Evolutionary conservation across 2,329 filamentous ascomycete genomes (phyloP), one percentile per base, ranked within the genome.

Genomic region (Seiridium cupressi): DNA sequence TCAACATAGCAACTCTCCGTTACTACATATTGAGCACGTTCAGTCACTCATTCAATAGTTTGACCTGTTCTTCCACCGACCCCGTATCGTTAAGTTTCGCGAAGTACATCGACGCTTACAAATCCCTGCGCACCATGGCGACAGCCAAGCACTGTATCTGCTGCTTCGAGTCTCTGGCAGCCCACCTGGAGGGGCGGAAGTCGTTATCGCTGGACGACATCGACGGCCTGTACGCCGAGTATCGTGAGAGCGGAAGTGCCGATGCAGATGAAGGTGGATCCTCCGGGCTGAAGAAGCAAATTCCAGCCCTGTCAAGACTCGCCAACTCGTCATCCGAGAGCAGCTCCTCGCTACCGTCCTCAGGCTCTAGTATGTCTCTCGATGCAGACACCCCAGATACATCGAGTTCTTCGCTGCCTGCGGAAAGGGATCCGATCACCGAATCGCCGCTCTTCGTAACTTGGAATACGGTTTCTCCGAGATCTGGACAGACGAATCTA

Each of bases 401-500:
- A 1, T 79, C 78, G 11, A 77, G 71, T 10, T 74, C 77, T 40
- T 80, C 75, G 35, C 72, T 77, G 31, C 69, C 77, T 11, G 69
- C 68, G 60, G 60, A 68, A 42, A 61, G 65, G 51, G 44, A 65
- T 44, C 55, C 65, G 62, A 70, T 75, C 66, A 75, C 76, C 60
- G 82, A 84, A 47, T 86, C 88, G 63, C 94, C 94, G 0, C 83
- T 98, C 44, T 98, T 98, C 73, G 91, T 99, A 51, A 97, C 93
- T 6, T 98, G 94, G 93, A 96, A 97, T 77, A 92, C 86, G 0
- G 68, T 92, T 58, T 86, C 84, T 6, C 74, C 80, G 31, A 70
- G 69, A 10, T 67, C 74, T 68, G 84, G 86, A 35, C 77, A 86
- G 64, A 88, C 89, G 72, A 84, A 84, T 32, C 84, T 99, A 47